These are phyloP conservation scores for Chlamydomonas urium DNA, from an alignment of 139 green algal genomes.

Conservation along the genomic window DNA sequence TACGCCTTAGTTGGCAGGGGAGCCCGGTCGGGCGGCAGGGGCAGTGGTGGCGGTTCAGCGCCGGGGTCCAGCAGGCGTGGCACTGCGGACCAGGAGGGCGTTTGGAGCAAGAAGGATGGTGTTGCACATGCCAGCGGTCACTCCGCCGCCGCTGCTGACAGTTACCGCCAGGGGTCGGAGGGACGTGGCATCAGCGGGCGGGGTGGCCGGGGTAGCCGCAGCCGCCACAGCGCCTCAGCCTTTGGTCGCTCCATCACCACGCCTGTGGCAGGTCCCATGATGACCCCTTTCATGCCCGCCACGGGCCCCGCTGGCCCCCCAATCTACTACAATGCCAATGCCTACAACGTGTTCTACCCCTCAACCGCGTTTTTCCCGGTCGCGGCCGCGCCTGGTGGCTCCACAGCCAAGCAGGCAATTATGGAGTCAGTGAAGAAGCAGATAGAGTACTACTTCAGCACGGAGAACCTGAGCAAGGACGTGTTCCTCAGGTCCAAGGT, in stretches of 20 bases:
- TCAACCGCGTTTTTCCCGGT: constrained; percentile 30
- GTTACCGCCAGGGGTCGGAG: too few species aligned
- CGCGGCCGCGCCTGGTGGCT: not conserved
- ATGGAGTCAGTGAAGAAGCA: constrained; percentile 66
- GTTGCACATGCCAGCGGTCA: too few species aligned
- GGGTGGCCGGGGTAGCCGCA: too few species aligned
- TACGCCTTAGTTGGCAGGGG: not conserved
- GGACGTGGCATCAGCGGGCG: too few species aligned
- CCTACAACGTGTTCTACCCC: constrained; percentile 69
- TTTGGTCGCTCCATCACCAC: not conserved
- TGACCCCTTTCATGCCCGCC: constrained; percentile 20
- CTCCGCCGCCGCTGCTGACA: too few species aligned
- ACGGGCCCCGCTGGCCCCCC: not conserved
- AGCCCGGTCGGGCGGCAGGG: not conserved
- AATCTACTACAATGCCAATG: constrained; percentile 20
- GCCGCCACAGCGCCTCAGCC: constrained; percentile 1
- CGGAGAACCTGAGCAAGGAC: constrained; percentile 91
- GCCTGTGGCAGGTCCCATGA: constrained; percentile 3
- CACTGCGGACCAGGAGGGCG: constrained; percentile 1
- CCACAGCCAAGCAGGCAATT: constrained; percentile 29
- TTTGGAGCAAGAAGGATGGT: not conserved
- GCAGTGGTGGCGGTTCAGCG: not conserved
- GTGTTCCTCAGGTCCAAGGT: constrained; percentile 88
- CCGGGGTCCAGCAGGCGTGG: constrained; percentile 1
- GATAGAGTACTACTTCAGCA: constrained; percentile 97